Conservation (phyloP, 2,329 filamentous ascomycete species). For the Ilyonectria mors-panacis region DNA sequence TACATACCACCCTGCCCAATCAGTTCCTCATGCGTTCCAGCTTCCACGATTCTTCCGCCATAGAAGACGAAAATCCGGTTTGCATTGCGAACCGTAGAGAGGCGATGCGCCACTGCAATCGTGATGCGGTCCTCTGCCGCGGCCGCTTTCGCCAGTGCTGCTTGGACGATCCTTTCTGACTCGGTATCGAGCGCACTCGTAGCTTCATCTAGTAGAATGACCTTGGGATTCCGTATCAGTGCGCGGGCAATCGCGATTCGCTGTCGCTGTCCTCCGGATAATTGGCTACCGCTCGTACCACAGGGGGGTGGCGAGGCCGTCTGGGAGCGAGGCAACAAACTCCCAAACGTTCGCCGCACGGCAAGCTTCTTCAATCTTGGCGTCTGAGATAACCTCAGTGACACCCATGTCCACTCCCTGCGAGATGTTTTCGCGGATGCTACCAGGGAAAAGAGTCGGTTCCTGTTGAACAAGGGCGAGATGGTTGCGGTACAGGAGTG, state of each 20-base stretch:
- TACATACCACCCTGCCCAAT: slow-evolving; percentile 22
- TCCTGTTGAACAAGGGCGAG: slow-evolving; percentile 71
- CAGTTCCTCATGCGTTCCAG: slow-evolving; percentile 16
- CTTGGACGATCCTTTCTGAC: slow-evolving; percentile 13
- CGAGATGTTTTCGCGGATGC: slow-evolving; percentile 86
- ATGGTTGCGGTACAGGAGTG: slow-evolving; percentile 60
- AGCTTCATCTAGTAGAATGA: slow-evolving; percentile 18
- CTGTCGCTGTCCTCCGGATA: slow-evolving; percentile 72
- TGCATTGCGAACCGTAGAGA: slow-evolving; percentile 37
- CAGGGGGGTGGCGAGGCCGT: slow-evolving; percentile 52
- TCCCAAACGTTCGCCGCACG: slow-evolving; percentile 62
- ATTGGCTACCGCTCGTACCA: slow-evolving; percentile 37
- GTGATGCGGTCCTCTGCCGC: slow-evolving; percentile 24
- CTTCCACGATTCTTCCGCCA: slow-evolving; percentile 43
- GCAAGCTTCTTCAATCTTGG: slow-evolving; percentile 58
- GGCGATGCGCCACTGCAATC: slow-evolving; percentile 47
- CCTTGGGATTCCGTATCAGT: slow-evolving; percentile 10
- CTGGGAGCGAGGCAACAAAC: slow-evolving; percentile 53
- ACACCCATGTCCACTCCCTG: slow-evolving; percentile 4
- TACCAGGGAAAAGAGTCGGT: slow-evolving; percentile 79
- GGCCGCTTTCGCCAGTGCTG: slow-evolving; percentile 12
- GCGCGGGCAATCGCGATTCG: slow-evolving; percentile 70
- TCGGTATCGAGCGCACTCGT: slow-evolving; percentile 22
- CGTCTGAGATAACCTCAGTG: slow-evolving; percentile 38
- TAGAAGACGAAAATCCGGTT: slow-evolving; percentile 54